These are phyloP conservation scores for Aureobasidium namibiae DNA, from an alignment of 2,329 filamentous ascomycete species.

Conservation along the genomic window DNA sequence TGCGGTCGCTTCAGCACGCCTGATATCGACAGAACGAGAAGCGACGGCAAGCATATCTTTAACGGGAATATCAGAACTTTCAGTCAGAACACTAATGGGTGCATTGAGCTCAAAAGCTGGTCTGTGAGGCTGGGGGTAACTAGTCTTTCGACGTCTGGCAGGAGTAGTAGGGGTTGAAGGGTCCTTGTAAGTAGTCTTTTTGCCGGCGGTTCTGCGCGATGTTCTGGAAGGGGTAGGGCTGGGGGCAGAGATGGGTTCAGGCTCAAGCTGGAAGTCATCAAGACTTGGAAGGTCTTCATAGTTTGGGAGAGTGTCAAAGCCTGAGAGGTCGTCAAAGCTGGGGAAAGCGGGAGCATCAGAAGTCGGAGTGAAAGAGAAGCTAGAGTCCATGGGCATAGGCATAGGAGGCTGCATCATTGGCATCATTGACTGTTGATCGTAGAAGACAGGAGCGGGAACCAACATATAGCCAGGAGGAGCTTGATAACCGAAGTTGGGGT, in stretches of 20 bases:
- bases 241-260: not conserved
- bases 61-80: not conserved
- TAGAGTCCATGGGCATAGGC: not conserved
- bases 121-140: not conserved
- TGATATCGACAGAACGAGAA: not conserved
- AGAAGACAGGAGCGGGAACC: not conserved
- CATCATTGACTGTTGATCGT: not conserved
- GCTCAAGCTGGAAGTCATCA: too few species aligned
- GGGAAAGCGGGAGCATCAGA: not conserved
- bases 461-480: conserved; percentile 3
- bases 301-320: not conserved
- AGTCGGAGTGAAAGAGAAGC: not conserved
- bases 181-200: not conserved
- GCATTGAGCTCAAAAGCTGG: not conserved
- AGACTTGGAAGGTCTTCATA: too few species aligned
- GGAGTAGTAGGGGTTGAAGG: not conserved
- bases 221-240: not conserved
- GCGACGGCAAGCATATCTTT: not conserved
- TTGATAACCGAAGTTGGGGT: not conserved
- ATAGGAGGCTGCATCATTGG: not conserved
- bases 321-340: not conserved
- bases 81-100: not conserved
- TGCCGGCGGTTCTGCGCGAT: not conserved
- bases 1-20: not conserved
- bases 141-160: not conserved